Percentiles rank a stretch among this genome's conserved stretches.
Conservation (phyloP, 169 alveolate species). For the Theileria equi region DNA sequence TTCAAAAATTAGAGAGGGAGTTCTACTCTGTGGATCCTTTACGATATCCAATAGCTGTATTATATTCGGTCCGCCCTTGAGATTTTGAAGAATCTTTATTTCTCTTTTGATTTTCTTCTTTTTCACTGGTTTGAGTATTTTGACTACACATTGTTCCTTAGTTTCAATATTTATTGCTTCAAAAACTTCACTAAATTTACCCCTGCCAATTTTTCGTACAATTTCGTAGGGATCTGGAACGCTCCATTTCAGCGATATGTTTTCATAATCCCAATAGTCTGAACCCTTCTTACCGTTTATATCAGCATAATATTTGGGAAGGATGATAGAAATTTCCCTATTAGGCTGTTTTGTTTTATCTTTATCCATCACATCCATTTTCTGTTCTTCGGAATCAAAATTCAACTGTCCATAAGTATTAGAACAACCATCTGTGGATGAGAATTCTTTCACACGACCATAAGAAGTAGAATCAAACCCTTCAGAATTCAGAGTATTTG, state of each 20-base stretch:
- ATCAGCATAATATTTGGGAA: constrained; percentile 74
- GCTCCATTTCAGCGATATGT: constrained; percentile 84
- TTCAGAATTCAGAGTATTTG: too few species aligned
- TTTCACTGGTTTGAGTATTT: constrained; percentile 95
- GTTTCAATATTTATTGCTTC: constrained; percentile 84
- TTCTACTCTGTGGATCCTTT: constrained; percentile 93
- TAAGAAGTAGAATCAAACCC: too few species aligned
- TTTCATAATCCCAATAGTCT: constrained; percentile 92
- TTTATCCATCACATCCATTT: constrained; percentile 17
- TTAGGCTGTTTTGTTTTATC: constrained; percentile 39
- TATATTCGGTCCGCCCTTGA: constrained; percentile 94
- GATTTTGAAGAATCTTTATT: constrained; percentile 91
- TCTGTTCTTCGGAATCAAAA: too few species aligned
- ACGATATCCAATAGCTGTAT: constrained; percentile 91
- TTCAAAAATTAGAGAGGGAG: constrained; percentile 91
- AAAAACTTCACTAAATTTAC: constrained; percentile 98
- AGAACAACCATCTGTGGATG: too few species aligned
- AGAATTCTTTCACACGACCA: too few species aligned
- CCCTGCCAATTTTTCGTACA: constrained; percentile 96
- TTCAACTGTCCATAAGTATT: too few species aligned
- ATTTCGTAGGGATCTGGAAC: constrained; percentile 91
- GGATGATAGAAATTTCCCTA: constrained; percentile 40
- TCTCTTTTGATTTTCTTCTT: constrained; percentile 95
- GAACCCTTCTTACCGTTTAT: constrained; percentile 83
- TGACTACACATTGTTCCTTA: constrained; percentile 88